Evolutionary conservation across 1,284 basidiomycete genomes (phyloP).

Genomic region (Cutaneotrichosporon curvatum): DNA sequence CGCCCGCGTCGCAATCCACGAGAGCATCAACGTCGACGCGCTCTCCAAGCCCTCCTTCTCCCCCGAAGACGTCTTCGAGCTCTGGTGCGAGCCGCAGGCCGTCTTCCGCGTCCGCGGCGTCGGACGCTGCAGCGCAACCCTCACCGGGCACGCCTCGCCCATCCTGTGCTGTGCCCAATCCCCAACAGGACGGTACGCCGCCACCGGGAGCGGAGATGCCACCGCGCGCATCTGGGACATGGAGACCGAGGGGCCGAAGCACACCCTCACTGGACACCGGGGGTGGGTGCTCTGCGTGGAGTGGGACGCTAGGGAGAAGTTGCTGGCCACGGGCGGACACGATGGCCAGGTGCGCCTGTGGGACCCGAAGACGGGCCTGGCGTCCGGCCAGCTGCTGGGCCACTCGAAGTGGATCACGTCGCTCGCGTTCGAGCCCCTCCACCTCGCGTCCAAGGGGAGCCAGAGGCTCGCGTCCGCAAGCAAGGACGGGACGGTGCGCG

Average conservation of each 20-base stretch:
- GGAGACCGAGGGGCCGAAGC: constrained; percentile 83
- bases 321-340: constrained; percentile 83
- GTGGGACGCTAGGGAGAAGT: constrained; percentile 88
- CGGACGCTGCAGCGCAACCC: constrained; percentile 83
- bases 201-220: constrained; percentile 92
- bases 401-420: constrained; percentile 97
- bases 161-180: constrained; percentile 95
- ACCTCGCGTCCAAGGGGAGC: constrained; percentile 60
- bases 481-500: constrained; percentile 89
- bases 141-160: constrained; percentile 81
- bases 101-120: constrained; percentile 92
- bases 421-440: constrained; percentile 94
- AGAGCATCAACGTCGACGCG: constrained; percentile 72
- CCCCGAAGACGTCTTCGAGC: constrained; percentile 75
- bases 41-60: constrained; percentile 57
- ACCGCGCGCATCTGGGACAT: constrained; percentile 92
- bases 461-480: constrained; percentile 92
- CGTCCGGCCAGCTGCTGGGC: constrained; percentile 78
- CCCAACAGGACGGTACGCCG: constrained; percentile 80
- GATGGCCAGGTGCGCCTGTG: constrained; percentile 83
- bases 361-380: constrained; percentile 81
- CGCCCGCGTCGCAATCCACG: constrained; percentile 67
- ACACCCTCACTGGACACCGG: constrained; percentile 78
- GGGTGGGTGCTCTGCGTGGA: constrained; percentile 97
- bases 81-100: constrained; percentile 88